Evolutionary conservation across 106 monocot genomes (phyloP).

Genomic region (Dendrobium officinale): DNA sequence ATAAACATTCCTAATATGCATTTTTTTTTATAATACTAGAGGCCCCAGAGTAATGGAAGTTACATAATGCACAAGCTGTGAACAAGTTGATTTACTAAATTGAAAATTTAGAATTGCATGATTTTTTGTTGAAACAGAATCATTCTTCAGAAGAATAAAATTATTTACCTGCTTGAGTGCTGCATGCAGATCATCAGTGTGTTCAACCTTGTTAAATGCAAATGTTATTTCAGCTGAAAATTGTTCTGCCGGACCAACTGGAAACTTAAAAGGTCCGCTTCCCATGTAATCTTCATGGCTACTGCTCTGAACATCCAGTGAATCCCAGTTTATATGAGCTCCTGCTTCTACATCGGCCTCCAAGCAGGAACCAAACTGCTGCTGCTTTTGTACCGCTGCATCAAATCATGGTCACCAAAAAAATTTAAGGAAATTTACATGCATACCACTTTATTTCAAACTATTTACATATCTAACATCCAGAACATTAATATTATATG

Average conservation of each 20-base stretch:
- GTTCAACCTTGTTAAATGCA: slow-evolving; percentile 4
- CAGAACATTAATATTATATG: no score
- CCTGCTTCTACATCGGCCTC: not conserved
- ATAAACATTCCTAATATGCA: no score
- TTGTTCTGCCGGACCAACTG: not conserved
- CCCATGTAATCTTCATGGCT: not conserved
- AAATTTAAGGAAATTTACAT: not conserved
- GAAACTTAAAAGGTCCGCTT: not conserved
- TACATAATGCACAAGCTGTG: no score
- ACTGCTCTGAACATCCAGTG: not conserved
- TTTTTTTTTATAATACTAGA: no score
- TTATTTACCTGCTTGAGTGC: slow-evolving; percentile 11
- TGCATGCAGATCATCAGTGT: slow-evolving; percentile 5
- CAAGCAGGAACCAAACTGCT: not conserved
- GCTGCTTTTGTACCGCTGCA: not conserved
- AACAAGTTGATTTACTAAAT: no score
- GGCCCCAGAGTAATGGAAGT: no score
- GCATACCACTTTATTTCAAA: no score
- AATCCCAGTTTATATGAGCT: not conserved
- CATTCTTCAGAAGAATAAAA: not conserved
- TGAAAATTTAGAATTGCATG: no score
- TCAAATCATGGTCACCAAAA: not conserved
- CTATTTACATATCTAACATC: no score
- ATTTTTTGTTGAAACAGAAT: not conserved
- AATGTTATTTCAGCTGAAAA: not conserved